Conservation (phyloP, 2,329 filamentous ascomycete species). For the Boeremia exigua region DNA sequence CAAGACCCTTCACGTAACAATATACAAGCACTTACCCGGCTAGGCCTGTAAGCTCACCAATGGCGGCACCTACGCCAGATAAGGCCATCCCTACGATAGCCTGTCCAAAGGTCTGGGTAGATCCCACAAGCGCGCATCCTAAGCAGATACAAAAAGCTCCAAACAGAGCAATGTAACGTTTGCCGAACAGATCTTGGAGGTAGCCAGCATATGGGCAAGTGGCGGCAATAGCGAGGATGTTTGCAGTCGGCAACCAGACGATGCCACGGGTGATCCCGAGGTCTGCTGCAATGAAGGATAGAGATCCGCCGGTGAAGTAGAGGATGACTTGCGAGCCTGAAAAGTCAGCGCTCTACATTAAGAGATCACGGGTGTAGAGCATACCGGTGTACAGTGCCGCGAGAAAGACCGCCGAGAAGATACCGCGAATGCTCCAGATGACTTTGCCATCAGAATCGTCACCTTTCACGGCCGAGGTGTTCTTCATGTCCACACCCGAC, state of each 20-base stretch:
- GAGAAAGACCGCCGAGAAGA: constrained; percentile 46
- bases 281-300: constrained; percentile 40
- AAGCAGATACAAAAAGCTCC: constrained; percentile 39
- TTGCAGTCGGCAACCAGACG: constrained; percentile 44
- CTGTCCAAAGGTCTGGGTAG: constrained; percentile 41
- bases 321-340: constrained; percentile 44
- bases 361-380: neutral
- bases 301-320: constrained; percentile 43
- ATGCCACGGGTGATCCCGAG: constrained; percentile 29
- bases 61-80: constrained; percentile 43
- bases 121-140: constrained; percentile 38
- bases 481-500: constrained; percentile 44
- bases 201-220: constrained; percentile 45
- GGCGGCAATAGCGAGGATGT: constrained; percentile 45
- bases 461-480: constrained; percentile 45
- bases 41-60: constrained; percentile 44
- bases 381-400: constrained; percentile 47
- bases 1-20: neutral
- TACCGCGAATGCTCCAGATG: constrained; percentile 42
- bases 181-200: constrained; percentile 45
- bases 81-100: constrained; percentile 44
- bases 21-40: constrained; percentile 36
- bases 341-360: neutral
- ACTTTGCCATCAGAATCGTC: constrained; percentile 51
- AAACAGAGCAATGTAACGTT: constrained; percentile 45